Evolutionary conservation across 1,139 yeast species (phyloP), one percentile per base, ranked within the genome.

Genomic region (Geotrichum cucujoidarum): DNA sequence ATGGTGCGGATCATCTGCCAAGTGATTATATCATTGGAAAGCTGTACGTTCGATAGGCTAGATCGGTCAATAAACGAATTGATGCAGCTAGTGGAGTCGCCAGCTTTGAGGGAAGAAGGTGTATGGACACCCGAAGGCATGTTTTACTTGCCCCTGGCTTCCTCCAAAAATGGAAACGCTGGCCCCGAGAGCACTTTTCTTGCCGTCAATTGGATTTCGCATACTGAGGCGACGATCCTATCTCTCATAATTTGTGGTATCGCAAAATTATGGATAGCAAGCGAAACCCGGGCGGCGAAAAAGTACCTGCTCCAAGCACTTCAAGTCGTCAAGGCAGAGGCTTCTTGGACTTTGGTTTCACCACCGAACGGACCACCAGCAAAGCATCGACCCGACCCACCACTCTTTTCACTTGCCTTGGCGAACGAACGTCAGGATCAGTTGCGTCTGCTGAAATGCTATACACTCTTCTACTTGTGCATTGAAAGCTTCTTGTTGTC

Each of bases 401-500:
- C 52, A n/a, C 10, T 43, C 3, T 34, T 49, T 27, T 40, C 52
- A 1, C 30, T 49, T 16, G 2, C 41, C 2, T 39, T 42, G 4
- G 45, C 52, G 11, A 49, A 33, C 14, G 11, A 18, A 6, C 49
- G 38, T 22, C 34, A 43, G 14, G 37, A 41, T 21, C 45, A 43
- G 18, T 33, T 50, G 6, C 36, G 46, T 5, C 20, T 50, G n/a
- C 31, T 50, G 11, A 41, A 47, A 35, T 43, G 50, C 25, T 47
- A 47, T 22, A 44, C 48, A 3, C 44, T 47, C 4, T 39, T 45
- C 29, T 43, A 47, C 13, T 40, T 50, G 6, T 25, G 43, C 13
- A 39, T 50, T 20, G 53, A 50, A 25, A 43, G 41, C 32, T 50
- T 50, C 25, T 21, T 44, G n/a, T 24, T 43, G 10, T 45, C 47